A percentile compares a stretch with the other conserved stretches of the same genome.
These are phyloP conservation scores for Syzygium aqueum DNA, from an alignment of 345 rosid genomes.

Conservation along the genomic window DNA sequence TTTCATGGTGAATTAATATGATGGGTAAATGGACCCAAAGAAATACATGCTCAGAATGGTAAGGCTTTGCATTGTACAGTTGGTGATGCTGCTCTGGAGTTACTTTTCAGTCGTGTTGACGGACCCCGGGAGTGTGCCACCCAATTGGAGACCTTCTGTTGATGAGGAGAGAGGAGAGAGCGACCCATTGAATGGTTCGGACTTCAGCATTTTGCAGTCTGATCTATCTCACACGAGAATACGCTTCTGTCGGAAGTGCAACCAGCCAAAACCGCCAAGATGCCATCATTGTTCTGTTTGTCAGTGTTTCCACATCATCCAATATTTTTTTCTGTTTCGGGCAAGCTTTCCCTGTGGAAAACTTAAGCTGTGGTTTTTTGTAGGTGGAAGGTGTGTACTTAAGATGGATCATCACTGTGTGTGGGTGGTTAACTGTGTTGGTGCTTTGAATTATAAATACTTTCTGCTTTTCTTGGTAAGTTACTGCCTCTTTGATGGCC, in stretches of 20 bases:
- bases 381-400: conserved; percentile 88
- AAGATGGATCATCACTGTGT: conserved; percentile 99
- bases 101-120: conserved; percentile 91
- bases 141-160: conserved; percentile 64
- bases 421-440: conserved; percentile 99
- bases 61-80: conserved; percentile 22
- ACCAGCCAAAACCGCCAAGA: conserved; percentile 84
- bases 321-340: neutral
- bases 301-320: conserved; percentile 21
- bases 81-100: conserved; percentile 93
- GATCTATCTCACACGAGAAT: conserved; percentile 48
- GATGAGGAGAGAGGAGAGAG: conserved; percentile 86
- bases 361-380: neutral
- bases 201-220: conserved; percentile 40
- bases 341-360: neutral
- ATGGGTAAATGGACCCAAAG: neutral
- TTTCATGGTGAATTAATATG: neutral
- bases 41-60: neutral
- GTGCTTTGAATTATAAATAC: conserved; percentile 87
- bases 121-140: conserved; percentile 91
- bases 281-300: conserved; percentile 98
- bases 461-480: conserved; percentile 94
- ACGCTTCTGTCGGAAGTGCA: conserved; percentile 86
- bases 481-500: neutral
- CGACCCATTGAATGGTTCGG: conserved; percentile 58